Evolutionary conservation across 2,329 filamentous ascomycete species (phyloP).

Genomic region (Fusarium liriodendri): DNA sequence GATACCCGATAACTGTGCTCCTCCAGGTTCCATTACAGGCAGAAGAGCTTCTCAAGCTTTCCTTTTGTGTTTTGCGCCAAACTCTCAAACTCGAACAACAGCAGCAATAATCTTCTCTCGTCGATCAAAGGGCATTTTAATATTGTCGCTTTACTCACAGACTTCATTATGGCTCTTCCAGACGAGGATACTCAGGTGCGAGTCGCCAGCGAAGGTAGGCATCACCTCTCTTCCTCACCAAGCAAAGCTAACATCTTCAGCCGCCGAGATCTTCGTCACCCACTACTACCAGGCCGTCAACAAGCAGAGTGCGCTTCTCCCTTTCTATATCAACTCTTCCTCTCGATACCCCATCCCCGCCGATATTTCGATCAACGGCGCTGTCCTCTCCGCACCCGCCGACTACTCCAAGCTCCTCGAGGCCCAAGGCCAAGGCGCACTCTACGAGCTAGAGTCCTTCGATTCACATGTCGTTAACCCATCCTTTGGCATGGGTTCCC

Average conservation of each 20-base stretch:
- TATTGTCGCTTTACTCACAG: not conserved
- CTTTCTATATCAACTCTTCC: constrained; percentile 77
- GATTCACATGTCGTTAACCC: constrained; percentile 84
- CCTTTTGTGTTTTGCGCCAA: constrained; percentile 40
- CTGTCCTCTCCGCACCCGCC: constrained; percentile 68
- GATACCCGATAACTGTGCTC: constrained; percentile 37
- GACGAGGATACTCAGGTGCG: constrained; percentile 57
- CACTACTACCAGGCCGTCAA: constrained; percentile 82
- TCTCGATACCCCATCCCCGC: constrained; percentile 65
- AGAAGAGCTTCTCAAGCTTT: constrained; percentile 11
- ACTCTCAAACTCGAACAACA: not conserved
- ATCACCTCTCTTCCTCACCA: not conserved
- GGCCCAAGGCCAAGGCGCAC: constrained; percentile 66
- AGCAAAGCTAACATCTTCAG: constrained; percentile 54
- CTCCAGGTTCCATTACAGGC: constrained; percentile 5
- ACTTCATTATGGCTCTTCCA: constrained; percentile 49
- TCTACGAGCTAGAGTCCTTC: constrained; percentile 80
- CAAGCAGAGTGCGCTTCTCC: constrained; percentile 67
- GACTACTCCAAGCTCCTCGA: constrained; percentile 77
- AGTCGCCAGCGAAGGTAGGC: constrained; percentile 59
- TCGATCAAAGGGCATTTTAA: not conserved
- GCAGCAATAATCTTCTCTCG: not conserved
- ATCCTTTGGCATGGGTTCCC: constrained; percentile 69
- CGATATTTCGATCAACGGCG: constrained; percentile 85
- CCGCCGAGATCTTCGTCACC: constrained; percentile 77